Evolutionary conservation across 352 stramenopile species (phyloP).

Genomic region (Phytopythium mirpurense): DNA sequence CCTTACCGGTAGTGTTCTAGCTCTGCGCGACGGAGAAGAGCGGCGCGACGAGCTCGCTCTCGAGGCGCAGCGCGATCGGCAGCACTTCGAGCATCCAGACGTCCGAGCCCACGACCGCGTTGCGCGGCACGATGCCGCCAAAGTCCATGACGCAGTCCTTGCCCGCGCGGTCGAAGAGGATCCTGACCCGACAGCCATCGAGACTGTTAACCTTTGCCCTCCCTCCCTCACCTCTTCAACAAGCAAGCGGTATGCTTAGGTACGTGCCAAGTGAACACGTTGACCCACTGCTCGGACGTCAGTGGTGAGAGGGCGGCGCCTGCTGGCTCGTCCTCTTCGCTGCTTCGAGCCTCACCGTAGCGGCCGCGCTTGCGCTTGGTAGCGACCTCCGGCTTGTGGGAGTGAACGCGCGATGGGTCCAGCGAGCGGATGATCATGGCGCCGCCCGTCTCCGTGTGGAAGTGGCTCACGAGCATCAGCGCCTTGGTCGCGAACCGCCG

Average conservation of each 20-base stretch:
- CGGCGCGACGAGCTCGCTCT: conserved; percentile 39
- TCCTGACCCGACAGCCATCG: conserved; percentile 23
- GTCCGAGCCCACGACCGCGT: conserved; percentile 28
- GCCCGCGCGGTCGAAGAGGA: conserved; percentile 37
- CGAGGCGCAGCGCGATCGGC: conserved; percentile 54
- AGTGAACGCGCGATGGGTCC: conserved; percentile 18
- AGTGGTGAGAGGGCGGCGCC: neutral
- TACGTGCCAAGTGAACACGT: conserved; percentile 53
- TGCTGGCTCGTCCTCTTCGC: neutral
- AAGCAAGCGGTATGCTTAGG: too few relatives aligned
- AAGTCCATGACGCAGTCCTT: conserved; percentile 41
- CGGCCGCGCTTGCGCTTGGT: neutral
- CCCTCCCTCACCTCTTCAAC: too few relatives aligned
- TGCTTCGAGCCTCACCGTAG: neutral
- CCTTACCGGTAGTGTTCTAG: too few relatives aligned
- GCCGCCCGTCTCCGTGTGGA: conserved; percentile 32
- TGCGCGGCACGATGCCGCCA: conserved; percentile 40
- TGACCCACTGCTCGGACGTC: conserved; percentile 36
- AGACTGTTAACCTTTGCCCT: too few relatives aligned
- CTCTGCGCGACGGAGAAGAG: conserved; percentile 18
- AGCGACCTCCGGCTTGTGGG: neutral
- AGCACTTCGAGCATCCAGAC: conserved; percentile 70
- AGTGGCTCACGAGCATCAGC: conserved; percentile 39
- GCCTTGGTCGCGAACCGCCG: conserved; percentile 27
- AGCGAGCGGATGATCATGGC: conserved; percentile 45